Evolutionary conservation across 2,329 filamentous ascomycete genomes (phyloP), one percentile per base, ranked within the genome.

Genomic region (Botryotinia convoluta): DNA sequence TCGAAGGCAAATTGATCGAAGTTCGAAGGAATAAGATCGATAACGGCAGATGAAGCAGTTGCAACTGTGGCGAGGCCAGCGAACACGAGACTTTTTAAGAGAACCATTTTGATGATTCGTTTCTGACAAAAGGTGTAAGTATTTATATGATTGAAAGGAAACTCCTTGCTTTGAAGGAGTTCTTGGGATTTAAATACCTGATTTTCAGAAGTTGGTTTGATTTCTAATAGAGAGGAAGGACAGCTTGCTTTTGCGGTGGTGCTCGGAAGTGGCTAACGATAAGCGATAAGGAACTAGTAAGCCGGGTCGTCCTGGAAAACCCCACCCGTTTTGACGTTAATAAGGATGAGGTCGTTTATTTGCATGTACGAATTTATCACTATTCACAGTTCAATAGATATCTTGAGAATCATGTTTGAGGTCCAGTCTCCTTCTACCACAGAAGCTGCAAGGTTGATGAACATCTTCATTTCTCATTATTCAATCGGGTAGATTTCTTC

Each of bases 1-100:
- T 93, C 95, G 74, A 97, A 87, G 76, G 97, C 94, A 72, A 97
- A 87, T 65, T 91, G 85, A 86, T 98, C 95, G 83, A 99, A 99
- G 87, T 98, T 99, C 79, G 86, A 86, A 72, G 95, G 94, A 74
- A 92, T 90, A 75, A 99, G 91, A 83, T 98, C 95, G 79, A 97
- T 87, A 76, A 99, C 96, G 73, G 93, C 92, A 72, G 94, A 96
- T 79, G 91, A 90, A 16, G 84, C 84, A 76, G 85, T 84, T 71
- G 87, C 84, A 59, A 77, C 69, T 51, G 77, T 76, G 67, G 76
- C 77, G 62, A 91, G 83, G 75, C 86, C 85, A 77, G 86, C 84
- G 82, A 90, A 83, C 82, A 89, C 82, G 79, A 91, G 84, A 84
- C 86, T 87, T 86, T 89, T 90, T 77, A 91, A 77, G 73, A 88